Evolutionary conservation across 805 yeast species (phyloP).

Genomic region (Starmerella vaccinii): DNA sequence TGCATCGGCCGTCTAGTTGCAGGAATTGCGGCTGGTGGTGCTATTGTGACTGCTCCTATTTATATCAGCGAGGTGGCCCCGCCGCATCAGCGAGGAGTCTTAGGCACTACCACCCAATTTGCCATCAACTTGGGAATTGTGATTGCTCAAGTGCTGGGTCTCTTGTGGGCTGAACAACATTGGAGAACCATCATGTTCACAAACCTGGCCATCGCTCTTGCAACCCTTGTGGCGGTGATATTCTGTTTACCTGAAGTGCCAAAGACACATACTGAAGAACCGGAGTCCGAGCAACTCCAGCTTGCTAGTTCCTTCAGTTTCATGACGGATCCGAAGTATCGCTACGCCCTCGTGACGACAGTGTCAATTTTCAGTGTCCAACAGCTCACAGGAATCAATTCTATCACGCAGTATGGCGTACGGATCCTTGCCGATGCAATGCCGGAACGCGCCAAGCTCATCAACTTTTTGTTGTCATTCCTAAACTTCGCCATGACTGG

Average conservation of each 20-base stretch:
- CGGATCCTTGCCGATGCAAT: slow-evolving; percentile 60
- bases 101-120: slow-evolving; percentile 87
- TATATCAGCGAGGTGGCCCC: slow-evolving; percentile 77
- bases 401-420: slow-evolving; percentile 89
- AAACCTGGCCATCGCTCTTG: slow-evolving; percentile 41
- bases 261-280: not conserved
- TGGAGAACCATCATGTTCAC: slow-evolving; percentile 60
- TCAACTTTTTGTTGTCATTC: slow-evolving; percentile 67
- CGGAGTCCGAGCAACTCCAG: not conserved
- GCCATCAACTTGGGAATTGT: slow-evolving; percentile 78
- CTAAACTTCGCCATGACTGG: slow-evolving; percentile 68
- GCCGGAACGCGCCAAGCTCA: slow-evolving; percentile 58
- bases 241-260: not conserved
- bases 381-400: slow-evolving; percentile 87
- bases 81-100: slow-evolving; percentile 50
- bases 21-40: slow-evolving; percentile 81
- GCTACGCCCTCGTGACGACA: slow-evolving; percentile 52
- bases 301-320: slow-evolving; percentile 33
- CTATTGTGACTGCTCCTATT: slow-evolving; percentile 76
- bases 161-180: slow-evolving; percentile 50
- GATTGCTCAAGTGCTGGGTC: slow-evolving; percentile 64
- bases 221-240: not conserved
- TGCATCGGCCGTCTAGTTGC: slow-evolving; percentile 62
- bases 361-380: slow-evolving; percentile 70
- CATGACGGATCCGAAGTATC: slow-evolving; percentile 41